Evolutionary conservation across 768 basidiomycete species (phyloP), one percentile per base, ranked within the genome.

Genomic region (Leccinum obscurum): DNA sequence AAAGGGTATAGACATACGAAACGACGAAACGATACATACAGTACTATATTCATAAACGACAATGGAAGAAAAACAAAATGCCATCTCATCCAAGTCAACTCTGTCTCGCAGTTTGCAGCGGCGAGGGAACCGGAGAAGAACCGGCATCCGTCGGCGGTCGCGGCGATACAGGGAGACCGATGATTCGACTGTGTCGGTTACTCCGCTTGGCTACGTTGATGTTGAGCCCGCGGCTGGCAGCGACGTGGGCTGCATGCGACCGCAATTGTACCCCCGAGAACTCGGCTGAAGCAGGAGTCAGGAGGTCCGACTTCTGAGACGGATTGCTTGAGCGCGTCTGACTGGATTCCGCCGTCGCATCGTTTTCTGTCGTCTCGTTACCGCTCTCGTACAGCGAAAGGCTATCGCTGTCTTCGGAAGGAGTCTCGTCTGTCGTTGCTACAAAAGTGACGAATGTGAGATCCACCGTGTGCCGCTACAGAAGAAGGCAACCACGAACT

Each of bases 361-460:
- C 85, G 41, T 80, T 80, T 62, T 87, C 89, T 24, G 84, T 84
- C 17, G 84, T 84, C 65, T 92, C 91, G 39, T 87, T 83, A 30
- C 86, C 89, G 66, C 89, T 92, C 60, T 89, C 90, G 54, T 90
- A 89, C 24, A 84, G 68, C 4, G 87, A 89, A 57, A 81, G 72
- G 56, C 86, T 85, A 54, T 92, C 92, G 39, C 82, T 84, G 54
- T 90, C 90, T 54, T 84, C 83, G 5, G 87, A 90, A 54, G 81
- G 85, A 3, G 75, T 77, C 62, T 90, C 91, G 56, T 89, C 86
- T 51, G 81, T 71, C 59, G 81, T 66, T 52, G 77, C 77, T 79
- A 65, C 58, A 55, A 54, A 62, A 60, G 20, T 20, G 15, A 50
- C 15, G 5, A 39, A 20, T 51, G 52, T 65, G 56, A 62, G 56